Evolutionary conservation across 805 yeast genomes (phyloP).

Genomic region (Candida morakotiae): DNA sequence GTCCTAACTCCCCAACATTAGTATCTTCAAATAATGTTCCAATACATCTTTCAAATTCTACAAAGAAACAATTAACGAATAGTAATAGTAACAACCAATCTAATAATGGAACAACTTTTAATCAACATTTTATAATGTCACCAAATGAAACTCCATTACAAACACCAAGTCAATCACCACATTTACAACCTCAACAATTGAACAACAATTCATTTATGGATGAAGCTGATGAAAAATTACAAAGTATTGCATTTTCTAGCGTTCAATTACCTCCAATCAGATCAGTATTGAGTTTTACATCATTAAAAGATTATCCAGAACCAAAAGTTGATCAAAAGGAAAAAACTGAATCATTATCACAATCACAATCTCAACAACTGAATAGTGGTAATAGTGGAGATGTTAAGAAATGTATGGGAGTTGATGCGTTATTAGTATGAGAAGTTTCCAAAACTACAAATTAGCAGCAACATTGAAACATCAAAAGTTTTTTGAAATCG

Average conservation of each 20-base stretch:
- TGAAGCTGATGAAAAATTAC: slow-evolving; percentile 20
- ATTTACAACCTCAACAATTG: slow-evolving; percentile 23
- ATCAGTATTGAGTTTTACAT: slow-evolving; percentile 30
- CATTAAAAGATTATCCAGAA: slow-evolving; percentile 11
- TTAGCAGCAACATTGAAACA: too few species aligned
- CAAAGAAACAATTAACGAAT: background rate
- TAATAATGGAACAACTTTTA: too few species aligned
- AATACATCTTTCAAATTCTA: slow-evolving; percentile 3
- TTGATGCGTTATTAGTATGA: too few species aligned
- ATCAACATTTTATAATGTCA: slow-evolving; percentile 22
- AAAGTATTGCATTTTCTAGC: slow-evolving; percentile 36
- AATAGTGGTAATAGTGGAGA: too few species aligned
- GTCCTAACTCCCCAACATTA: slow-evolving; percentile 44
- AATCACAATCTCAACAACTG: too few species aligned
- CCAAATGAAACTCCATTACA: slow-evolving; percentile 47
- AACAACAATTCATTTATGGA: slow-evolving; percentile 15
- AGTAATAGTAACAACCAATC: background rate
- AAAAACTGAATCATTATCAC: background rate
- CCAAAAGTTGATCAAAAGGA: slow-evolving; percentile 1
- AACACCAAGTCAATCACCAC: slow-evolving; percentile 48
- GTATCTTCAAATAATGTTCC: slow-evolving; percentile 1
- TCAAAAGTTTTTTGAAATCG: too few species aligned
- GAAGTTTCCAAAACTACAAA: too few species aligned
- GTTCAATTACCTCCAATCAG: slow-evolving; percentile 41
- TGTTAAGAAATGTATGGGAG: background rate